Percentiles rank a stretch among this genome's conserved stretches.
These are phyloP conservation scores for Gossypium schwendimanii DNA, from an alignment of 441 rosid species.

Conservation along the genomic window DNA sequence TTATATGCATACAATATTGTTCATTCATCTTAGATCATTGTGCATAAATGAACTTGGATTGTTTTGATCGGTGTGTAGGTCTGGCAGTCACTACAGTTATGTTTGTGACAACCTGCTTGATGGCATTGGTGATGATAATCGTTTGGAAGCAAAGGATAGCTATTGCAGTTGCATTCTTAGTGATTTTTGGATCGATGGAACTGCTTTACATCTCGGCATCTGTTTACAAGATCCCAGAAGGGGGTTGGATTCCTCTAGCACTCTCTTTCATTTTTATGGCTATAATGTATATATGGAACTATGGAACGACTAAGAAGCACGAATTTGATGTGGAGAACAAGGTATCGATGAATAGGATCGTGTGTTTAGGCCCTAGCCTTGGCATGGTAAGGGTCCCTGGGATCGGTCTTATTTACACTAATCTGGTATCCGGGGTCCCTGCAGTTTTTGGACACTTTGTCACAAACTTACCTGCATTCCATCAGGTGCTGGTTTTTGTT, in stretches of 20 bases:
- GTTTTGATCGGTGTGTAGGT: conserved; percentile 30
- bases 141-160: conserved; percentile 49
- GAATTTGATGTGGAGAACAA: conserved; percentile 59
- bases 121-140: conserved; percentile 47
- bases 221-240: conserved; percentile 50
- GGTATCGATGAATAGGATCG: conserved; percentile 50
- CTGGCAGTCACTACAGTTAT: conserved; percentile 60
- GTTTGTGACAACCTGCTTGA: conserved; percentile 70
- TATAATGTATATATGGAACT: conserved; percentile 62
- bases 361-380: conserved; percentile 53
- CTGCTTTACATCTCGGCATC: conserved; percentile 57
- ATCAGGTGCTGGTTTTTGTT: conserved; percentile 55
- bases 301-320: conserved; percentile 59
- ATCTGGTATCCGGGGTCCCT: conserved; percentile 50
- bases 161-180: conserved; percentile 37
- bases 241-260: conserved; percentile 69
- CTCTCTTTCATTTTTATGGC: conserved; percentile 48
- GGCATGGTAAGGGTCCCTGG: conserved; percentile 70
- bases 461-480: conserved; percentile 61
- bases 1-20: background rate
- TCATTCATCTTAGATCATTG: conserved; percentile 4
- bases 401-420: conserved; percentile 48
- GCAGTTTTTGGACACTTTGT: conserved; percentile 70
- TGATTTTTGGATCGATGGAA: conserved; percentile 49
- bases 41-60: background rate